These are phyloP conservation scores for Physcomitrellopsis africana DNA, from an alignment of 225 moss, liverwort and hornwort genomes.

Conservation along the genomic window DNA sequence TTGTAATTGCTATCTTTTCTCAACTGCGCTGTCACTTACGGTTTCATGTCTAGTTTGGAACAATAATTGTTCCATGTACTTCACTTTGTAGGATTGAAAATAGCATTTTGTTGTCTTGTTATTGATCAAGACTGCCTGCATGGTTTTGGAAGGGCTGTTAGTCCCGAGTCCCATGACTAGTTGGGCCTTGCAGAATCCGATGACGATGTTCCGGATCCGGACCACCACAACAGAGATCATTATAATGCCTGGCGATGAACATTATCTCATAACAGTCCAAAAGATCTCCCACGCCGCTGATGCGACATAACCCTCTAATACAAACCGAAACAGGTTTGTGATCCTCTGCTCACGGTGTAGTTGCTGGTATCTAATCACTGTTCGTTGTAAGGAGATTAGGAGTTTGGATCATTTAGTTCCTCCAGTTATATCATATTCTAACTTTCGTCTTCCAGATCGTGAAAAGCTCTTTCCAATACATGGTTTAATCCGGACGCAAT, in stretches of 20 bases:
- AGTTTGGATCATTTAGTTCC: too few species aligned
- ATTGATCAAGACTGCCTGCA: background rate
- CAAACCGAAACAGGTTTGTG: too few species aligned
- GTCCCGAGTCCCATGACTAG: background rate
- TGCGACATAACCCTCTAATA: slow-evolving; percentile 19
- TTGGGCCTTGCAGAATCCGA: slow-evolving; percentile 37
- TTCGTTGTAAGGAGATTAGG: too few species aligned
- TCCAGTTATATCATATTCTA: too few species aligned
- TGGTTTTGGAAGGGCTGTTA: background rate
- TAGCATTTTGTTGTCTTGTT: background rate
- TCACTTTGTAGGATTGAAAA: background rate
- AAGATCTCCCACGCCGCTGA: slow-evolving; percentile 39
- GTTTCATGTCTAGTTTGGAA: background rate
- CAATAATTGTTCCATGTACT: background rate
- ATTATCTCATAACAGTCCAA: slow-evolving; percentile 43
- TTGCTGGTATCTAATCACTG: too few species aligned
- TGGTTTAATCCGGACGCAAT: too few species aligned
- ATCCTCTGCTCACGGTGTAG: too few species aligned
- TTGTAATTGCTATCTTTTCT: slow-evolving; percentile 5
- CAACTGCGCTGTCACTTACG: background rate
- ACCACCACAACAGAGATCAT: slow-evolving; percentile 44
- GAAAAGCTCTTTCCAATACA: too few species aligned
- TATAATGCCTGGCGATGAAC: slow-evolving; percentile 33
- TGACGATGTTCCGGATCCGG: slow-evolving; percentile 48
- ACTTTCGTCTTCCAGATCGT: too few species aligned